Base-by-base conservation (phyloP, 83 land plant species). In the Larix sibirica region DNA sequence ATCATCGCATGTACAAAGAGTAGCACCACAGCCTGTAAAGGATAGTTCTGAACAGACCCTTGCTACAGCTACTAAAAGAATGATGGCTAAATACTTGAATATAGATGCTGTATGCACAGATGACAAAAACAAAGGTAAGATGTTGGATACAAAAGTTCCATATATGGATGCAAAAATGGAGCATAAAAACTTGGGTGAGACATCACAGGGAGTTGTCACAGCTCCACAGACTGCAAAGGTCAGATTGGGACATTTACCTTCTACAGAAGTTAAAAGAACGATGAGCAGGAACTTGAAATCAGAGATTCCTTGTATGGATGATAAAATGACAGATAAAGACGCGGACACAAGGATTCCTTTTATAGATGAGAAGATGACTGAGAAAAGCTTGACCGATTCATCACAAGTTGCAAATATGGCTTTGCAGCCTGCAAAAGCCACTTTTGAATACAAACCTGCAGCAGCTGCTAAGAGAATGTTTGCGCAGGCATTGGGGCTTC, bases 391-490 rank as follows among this genome's bases (percentile, higher is more conserved):
- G 47, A 79, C 4, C 4, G 17, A 4, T 84, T 60, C 66, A 60
- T 60, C 80, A 18, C 81, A 83, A 59, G 17, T 42, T 78, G 4
- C 87, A 40, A 62, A 36, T 70, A 60, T 79, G 80, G 79, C 17
- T 77, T 42, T 56, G 66, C 79, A 8, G 26, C 66, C 80, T 36
- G 24, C 58, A 63, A 87, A 79, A 24, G 85, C 83, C 14, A 79
- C 60, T 79, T 65, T 63, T 14, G 79, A 84, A 36, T 61, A 70
- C 47, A 86, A 81, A 58, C 91, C 90, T 70, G 61, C 83, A 18
- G 95, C 88, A 84, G 97, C 98, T 76, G 98, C 98, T 56, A 92
- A 86, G 84, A 88, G 98, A 65, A 90, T 96, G 89, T 95, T 96
- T 89, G 94, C 97, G 54, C 89, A 94, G 75, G 98, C 98, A 4